These are phyloP conservation scores for Epithele typhae DNA, from an alignment of 768 basidiomycete species.

Conservation along the genomic window DNA sequence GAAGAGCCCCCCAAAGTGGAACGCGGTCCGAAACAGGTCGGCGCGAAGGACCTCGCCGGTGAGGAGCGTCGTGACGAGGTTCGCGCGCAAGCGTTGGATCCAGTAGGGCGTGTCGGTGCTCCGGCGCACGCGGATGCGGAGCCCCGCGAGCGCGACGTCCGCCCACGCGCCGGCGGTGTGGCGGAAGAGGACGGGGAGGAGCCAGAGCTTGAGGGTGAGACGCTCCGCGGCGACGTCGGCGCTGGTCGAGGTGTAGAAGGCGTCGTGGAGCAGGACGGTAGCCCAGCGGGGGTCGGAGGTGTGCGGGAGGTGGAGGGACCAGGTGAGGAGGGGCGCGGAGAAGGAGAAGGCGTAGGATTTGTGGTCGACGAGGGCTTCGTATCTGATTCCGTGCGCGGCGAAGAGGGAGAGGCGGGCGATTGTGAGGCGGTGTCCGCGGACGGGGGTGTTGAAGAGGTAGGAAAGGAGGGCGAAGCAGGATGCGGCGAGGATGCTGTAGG, in stretches of 20 bases:
- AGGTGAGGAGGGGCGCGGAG: constrained; percentile 9
- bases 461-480: constrained; percentile 9
- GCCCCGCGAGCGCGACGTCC: constrained; percentile 32
- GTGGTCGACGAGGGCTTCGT: constrained; percentile 14
- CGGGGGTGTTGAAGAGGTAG: constrained; percentile 10
- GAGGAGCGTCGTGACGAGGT: constrained; percentile 35
- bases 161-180: constrained; percentile 34
- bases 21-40: constrained; percentile 32
- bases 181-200: constrained; percentile 36
- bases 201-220: constrained; percentile 27
- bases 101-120: constrained; percentile 35
- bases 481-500: background rate
- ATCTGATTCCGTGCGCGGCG: constrained; percentile 14
- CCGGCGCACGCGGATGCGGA: constrained; percentile 30
- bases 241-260: constrained; percentile 29
- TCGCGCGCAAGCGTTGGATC: constrained; percentile 32
- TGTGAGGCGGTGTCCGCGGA: constrained; percentile 13
- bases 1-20: constrained; percentile 26
- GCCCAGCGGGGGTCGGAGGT: constrained; percentile 28
- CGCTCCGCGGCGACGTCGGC: constrained; percentile 20
- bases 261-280: constrained; percentile 24
- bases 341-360: constrained; percentile 17
- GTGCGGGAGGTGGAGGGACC: constrained; percentile 30
- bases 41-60: constrained; percentile 37
- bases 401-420: constrained; percentile 12